Evolutionary conservation across 371 early-diverging fungal species (phyloP), one percentile per base, ranked within the genome.

Genomic region (Mortierella sp.): DNA sequence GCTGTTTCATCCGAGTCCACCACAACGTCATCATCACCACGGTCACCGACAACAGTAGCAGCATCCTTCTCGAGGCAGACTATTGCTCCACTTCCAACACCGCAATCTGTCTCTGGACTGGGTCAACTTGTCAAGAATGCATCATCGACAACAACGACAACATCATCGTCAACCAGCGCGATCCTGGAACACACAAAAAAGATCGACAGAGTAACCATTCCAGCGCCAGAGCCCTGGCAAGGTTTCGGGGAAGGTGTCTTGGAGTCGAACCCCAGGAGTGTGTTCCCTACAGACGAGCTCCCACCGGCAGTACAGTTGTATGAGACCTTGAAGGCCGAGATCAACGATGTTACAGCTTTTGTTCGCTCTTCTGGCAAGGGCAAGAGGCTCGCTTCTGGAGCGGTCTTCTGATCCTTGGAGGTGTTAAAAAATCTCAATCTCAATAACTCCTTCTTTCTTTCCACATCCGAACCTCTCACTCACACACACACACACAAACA

Each of bases 141-240:
- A 38, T 74, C 77, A 7, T 58, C 78, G 47, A 42, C 70, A 9
- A 31, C 42, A 28, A 38, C 42, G 24, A 28, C 73, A 2, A 8
- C 76, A 48, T 42, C 72, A 47, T 47, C 68, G 10, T 47, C 72
- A 45, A 45, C 19, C 24, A 50, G n/a, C 76, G 42, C 70, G 2
- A 70, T 44, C 38, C 16, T 21, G 38, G 68, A 65, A 11, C 63
- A 48, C 6, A 48, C 70, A 2, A 45, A 19, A 31, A 28, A 48
- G 45, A 60, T 47, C 28, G 10, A 52, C 54, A 11, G 45, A 38
- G 48, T 44, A 47, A 3, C 5, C 42, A 55, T 77, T 13, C 34
- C 70, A 19, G 45, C 65, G 24, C 83, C 83, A 19, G 83, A 77
- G 24, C 57, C 77, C 14, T 83, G 83, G 83, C 83, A 83, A 74